Percentiles rank a stretch among this genome's conserved stretches.
phyloP scores from a whole-genome alignment of 2,329 filamentous ascomycete species.

The Celoporthe dispersa region DNA sequence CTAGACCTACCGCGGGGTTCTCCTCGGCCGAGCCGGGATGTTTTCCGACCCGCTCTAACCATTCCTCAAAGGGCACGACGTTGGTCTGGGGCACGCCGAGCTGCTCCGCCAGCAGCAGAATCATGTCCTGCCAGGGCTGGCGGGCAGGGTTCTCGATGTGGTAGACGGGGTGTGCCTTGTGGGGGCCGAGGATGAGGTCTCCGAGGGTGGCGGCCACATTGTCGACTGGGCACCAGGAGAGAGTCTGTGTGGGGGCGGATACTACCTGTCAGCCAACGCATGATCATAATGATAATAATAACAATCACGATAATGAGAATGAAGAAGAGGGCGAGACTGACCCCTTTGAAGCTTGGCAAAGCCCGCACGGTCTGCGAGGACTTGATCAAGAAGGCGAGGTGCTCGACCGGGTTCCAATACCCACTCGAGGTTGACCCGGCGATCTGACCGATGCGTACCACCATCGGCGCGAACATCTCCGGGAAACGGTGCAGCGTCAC shows the following conservation, averaged over 20 bases:
- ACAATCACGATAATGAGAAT: too few relatives aligned
- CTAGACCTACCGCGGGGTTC: constrained; percentile 34
- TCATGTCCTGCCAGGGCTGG: constrained; percentile 13
- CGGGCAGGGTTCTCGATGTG: constrained; percentile 15
- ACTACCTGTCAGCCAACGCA: not conserved
- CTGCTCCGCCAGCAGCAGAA: constrained; percentile 23
- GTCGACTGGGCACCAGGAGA: constrained; percentile 54
- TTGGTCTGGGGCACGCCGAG: constrained; percentile 30
- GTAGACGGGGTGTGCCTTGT: constrained; percentile 20
- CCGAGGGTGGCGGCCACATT: constrained; percentile 35
- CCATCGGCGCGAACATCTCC: constrained; percentile 46
- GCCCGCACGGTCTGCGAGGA: constrained; percentile 49
- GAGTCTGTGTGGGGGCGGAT: not conserved
- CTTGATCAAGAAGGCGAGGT: constrained; percentile 54
- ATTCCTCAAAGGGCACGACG: constrained; percentile 37
- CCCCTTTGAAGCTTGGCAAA: constrained; percentile 46
- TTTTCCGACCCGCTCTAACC: constrained; percentile 35
- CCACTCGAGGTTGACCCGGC: constrained; percentile 53
- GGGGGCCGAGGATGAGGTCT: constrained; percentile 33
- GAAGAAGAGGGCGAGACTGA: not conserved
- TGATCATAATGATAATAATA: too few relatives aligned
- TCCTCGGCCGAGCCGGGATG: constrained; percentile 26
- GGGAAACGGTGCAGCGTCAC: constrained; percentile 49
- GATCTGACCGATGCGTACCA: constrained; percentile 55
- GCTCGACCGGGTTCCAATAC: constrained; percentile 59